Evolutionary conservation across 495 filamentous ascomycete species (phyloP).

Genomic region (Trichoderma asperelloides): DNA sequence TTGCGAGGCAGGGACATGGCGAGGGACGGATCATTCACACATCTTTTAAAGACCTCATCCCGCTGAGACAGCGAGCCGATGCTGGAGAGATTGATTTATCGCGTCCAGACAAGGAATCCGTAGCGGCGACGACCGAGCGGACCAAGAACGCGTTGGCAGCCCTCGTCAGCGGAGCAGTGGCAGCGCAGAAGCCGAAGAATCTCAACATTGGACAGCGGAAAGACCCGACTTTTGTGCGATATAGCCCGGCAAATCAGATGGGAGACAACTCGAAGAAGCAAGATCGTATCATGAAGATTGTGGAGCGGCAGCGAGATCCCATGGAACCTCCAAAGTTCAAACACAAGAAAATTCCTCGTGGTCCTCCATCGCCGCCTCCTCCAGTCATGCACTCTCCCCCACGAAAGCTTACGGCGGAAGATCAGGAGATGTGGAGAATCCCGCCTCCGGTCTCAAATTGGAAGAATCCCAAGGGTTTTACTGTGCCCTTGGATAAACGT

Average conservation of each 20-base stretch:
- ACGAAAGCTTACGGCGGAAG: constrained; percentile 88
- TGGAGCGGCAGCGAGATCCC: constrained; percentile 86
- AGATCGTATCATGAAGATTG: constrained; percentile 97
- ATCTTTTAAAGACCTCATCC: constrained; percentile 94
- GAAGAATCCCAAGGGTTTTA: constrained; percentile 99
- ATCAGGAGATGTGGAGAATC: constrained; percentile 95
- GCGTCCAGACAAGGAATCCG: constrained; percentile 75
- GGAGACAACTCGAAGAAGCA: constrained; percentile 80
- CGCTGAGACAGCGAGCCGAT: constrained; percentile 85
- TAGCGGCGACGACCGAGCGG: constrained; percentile 70
- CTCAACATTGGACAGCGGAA: constrained; percentile 66
- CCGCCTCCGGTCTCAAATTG: constrained; percentile 93
- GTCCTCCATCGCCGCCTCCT: constrained; percentile 84
- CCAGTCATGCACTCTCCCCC: constrained; percentile 95
- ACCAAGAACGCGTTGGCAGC: constrained; percentile 76
- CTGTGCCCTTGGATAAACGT: constrained; percentile 91
- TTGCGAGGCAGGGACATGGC: constrained; percentile 81
- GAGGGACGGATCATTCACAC: constrained; percentile 82
- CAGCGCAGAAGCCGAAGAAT: constrained; percentile 92
- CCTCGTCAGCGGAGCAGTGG: constrained; percentile 76
- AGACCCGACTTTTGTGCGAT: constrained; percentile 89
- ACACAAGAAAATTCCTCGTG: constrained; percentile 94
- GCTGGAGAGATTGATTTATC: constrained; percentile 89
- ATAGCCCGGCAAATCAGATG: constrained; percentile 96
- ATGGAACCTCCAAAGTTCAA: constrained; percentile 99